These are phyloP conservation scores for Saturnispora dispora DNA, from an alignment of 805 yeast genomes.

Conservation along the genomic window DNA sequence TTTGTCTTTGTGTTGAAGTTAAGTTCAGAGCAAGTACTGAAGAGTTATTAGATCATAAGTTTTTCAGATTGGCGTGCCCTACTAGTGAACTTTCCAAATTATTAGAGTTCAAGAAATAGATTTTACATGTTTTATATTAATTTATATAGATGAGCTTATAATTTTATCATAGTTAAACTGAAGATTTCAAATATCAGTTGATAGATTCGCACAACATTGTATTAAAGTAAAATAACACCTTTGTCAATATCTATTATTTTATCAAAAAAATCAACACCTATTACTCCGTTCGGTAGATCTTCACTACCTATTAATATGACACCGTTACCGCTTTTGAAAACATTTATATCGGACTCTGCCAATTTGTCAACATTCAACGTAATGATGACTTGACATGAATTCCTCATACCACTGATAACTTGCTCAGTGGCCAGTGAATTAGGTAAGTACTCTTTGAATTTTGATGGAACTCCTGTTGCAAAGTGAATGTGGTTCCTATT, in stretches of 20 bases:
- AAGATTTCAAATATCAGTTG: no score
- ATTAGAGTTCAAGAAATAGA: slow-evolving; percentile 30
- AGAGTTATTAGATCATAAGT: slow-evolving; percentile 72
- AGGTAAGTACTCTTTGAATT: slow-evolving; percentile 14
- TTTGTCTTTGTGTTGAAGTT: slow-evolving; percentile 91
- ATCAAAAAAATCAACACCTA: slow-evolving; percentile 37
- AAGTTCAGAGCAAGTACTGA: slow-evolving; percentile 84
- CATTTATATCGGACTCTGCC: slow-evolving; percentile 33
- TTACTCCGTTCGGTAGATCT: slow-evolving; percentile 33
- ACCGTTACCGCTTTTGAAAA: slow-evolving; percentile 61
- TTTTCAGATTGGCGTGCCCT: slow-evolving; percentile 54
- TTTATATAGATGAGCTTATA: background rate
- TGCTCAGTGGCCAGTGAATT: background rate
- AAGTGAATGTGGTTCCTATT: slow-evolving; percentile 79
- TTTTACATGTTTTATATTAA: background rate
- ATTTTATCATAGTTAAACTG: background rate
- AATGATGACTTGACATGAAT: slow-evolving; percentile 47
- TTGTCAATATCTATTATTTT: slow-evolving; percentile 19
- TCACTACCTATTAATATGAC: slow-evolving; percentile 66
- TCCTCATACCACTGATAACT: slow-evolving; percentile 69
- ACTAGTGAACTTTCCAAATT: slow-evolving; percentile 51
- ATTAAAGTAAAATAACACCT: slow-evolving; percentile 3
- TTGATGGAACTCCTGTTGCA: slow-evolving; percentile 47
- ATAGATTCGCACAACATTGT: background rate
- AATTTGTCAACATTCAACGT: slow-evolving; percentile 50